phyloP scores from a whole-genome alignment of 2,329 filamentous ascomycete species.

The Penicillium sp. region DNA sequence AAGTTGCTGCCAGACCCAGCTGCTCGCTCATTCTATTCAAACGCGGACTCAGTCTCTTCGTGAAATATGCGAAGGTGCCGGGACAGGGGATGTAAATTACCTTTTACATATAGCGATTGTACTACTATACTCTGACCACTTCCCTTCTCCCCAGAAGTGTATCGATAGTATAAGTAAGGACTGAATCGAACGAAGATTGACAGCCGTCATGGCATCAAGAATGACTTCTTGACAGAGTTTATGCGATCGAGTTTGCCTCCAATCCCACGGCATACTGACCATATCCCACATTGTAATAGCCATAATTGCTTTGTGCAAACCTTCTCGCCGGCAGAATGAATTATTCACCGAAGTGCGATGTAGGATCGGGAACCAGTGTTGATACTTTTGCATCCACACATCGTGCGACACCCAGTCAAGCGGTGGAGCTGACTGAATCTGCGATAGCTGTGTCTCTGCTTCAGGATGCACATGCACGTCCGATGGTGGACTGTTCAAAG shows the following conservation, averaged over 20 bases:
- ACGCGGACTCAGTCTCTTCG: background rate
- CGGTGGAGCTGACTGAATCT: background rate
- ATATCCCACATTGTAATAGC: background rate
- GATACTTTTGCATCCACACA: background rate
- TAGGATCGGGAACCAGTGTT: background rate
- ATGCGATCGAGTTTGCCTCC: background rate
- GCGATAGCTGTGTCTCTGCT: background rate
- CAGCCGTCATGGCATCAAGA: background rate
- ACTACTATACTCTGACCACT: background rate
- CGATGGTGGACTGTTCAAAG: background rate
- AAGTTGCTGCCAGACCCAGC: background rate
- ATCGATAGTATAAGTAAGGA: background rate
- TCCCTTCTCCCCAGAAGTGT: background rate
- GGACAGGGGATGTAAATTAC: background rate
- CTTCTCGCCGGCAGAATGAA: background rate
- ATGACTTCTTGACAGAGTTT: background rate
- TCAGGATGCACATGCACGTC: background rate
- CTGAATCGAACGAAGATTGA: background rate
- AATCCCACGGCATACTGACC: background rate
- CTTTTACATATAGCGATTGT: background rate
- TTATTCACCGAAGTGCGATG: background rate
- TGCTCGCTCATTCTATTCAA: background rate
- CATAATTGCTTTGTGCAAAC: background rate
- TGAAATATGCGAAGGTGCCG: background rate
- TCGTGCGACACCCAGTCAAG: background rate